Conservation (phyloP, 2,329 filamentous ascomycete genomes). For the Xylariaceae sp. region DNA sequence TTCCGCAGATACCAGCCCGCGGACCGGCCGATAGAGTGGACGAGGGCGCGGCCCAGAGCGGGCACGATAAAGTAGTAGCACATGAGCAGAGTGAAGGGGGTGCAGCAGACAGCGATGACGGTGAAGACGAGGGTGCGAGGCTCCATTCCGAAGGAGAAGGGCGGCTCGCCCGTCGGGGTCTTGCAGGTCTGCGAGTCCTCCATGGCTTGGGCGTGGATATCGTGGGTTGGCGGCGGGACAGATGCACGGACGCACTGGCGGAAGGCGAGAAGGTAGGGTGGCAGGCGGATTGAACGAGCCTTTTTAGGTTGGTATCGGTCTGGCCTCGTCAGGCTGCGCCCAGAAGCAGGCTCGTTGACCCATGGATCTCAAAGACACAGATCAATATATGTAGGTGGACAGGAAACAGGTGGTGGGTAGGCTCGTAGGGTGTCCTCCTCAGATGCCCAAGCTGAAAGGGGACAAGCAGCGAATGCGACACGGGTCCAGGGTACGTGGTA, state of each 20-base stretch:
- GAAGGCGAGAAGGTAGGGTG: not conserved
- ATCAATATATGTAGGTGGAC: not conserved
- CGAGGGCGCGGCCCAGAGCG: constrained; percentile 29
- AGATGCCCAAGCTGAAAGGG: no score
- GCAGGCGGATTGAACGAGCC: not conserved
- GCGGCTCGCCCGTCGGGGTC: no score
- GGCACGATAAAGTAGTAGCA: constrained; percentile 24
- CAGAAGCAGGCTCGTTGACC: constrained; percentile 13
- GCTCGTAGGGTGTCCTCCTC: no score
- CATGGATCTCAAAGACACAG: constrained; percentile 8
- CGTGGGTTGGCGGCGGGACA: no score
- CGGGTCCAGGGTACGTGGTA: no score
- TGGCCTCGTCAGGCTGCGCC: constrained; percentile 13
- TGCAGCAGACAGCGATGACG: constrained; percentile 18
- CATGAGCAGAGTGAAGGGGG: constrained; percentile 20
- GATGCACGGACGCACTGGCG: no score
- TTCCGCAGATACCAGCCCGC: constrained; percentile 56
- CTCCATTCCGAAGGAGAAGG: constrained; percentile 17
- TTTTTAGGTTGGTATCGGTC: no score
- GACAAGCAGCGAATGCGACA: no score
- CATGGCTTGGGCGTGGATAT: no score
- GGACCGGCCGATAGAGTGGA: constrained; percentile 30
- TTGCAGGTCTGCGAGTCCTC: no score
- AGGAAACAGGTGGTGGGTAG: not conserved
- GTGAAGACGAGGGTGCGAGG: constrained; percentile 16